These are phyloP conservation scores for Backusella sp. DNA, from an alignment of 192 early-diverging fungal genomes.

Conservation along the genomic window DNA sequence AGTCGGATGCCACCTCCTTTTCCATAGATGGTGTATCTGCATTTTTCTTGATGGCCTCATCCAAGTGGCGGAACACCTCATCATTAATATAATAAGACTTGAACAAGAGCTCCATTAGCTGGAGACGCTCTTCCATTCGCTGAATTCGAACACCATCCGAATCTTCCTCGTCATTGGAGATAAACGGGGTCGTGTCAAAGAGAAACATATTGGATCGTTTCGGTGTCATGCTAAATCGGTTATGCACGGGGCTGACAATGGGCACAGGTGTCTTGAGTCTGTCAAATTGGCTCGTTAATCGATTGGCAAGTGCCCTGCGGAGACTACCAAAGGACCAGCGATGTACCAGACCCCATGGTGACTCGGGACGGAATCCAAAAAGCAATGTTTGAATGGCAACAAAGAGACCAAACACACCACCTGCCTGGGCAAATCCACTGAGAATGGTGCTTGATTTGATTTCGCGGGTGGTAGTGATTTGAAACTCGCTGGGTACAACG, in stretches of 20 bases:
- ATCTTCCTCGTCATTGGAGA: neutral
- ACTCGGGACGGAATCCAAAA: constrained; percentile 17
- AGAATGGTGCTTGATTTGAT: neutral
- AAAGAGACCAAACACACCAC: constrained; percentile 15
- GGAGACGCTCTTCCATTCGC: constrained; percentile 14
- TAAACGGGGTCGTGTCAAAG: neutral
- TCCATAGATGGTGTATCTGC: neutral
- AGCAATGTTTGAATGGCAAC: constrained; percentile 3
- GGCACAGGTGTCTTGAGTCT: neutral
- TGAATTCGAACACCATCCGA: neutral
- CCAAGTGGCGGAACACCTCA: neutral
- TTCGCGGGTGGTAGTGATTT: neutral
- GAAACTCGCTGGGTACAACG: neutral
- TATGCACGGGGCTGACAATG: neutral
- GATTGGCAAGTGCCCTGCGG: neutral
- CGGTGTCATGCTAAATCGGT: neutral
- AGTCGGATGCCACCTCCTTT: neutral
- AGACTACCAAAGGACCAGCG: constrained; percentile 13
- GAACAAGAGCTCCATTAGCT: constrained; percentile 9
- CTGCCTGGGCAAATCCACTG: neutral
- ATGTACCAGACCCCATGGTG: constrained; percentile 18
- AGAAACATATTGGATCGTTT: neutral
- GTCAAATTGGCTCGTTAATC: constrained; percentile 1
- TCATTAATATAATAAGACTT: constrained; percentile 13
- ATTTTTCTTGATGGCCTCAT: constrained; percentile 9